These are phyloP conservation scores for Entomophthora muscae DNA, from an alignment of 371 early-diverging fungal species.

Conservation along the genomic window DNA sequence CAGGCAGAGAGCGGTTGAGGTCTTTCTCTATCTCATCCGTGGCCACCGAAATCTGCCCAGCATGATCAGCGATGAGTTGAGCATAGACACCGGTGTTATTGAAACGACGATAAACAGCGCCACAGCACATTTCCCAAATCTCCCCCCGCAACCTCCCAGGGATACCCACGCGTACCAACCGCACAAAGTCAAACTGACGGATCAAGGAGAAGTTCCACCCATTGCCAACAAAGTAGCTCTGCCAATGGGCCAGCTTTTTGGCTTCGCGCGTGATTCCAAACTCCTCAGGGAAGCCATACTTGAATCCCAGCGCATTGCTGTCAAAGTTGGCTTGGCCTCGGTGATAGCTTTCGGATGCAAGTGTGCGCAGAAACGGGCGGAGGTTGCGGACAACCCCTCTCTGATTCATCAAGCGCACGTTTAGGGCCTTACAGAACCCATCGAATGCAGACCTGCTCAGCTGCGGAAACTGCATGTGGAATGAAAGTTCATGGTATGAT, in stretches of 20 bases:
- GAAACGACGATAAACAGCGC: constrained; percentile 74
- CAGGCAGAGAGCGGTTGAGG: constrained; percentile 77
- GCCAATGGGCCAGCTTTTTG: constrained; percentile 10
- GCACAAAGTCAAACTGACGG: constrained; percentile 63
- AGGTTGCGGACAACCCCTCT: not conserved
- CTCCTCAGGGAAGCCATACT: constrained; percentile 6
- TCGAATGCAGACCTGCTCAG: not conserved
- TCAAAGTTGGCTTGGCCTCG: not conserved
- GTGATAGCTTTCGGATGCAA: not conserved
- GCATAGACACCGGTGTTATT: constrained; percentile 69
- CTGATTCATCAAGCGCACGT: constrained; percentile 25
- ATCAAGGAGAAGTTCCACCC: constrained; percentile 82
- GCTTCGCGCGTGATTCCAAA: not conserved
- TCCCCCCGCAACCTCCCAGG: constrained; percentile 86
- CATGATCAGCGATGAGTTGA: constrained; percentile 44
- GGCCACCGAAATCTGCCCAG: constrained; percentile 41
- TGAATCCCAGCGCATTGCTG: not conserved
- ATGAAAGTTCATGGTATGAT: constrained; percentile 2
- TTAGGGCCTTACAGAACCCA: constrained; percentile 10
- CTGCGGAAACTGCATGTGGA: not conserved
- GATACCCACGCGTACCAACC: constrained; percentile 79
- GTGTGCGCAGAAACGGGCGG: not conserved
- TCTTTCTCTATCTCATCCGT: constrained; percentile 97
- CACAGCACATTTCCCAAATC: constrained; percentile 88
- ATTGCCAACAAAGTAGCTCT: constrained; percentile 31